phyloP scores from a whole-genome alignment of 805 yeast species.

The Candida nanaspora region DNA sequence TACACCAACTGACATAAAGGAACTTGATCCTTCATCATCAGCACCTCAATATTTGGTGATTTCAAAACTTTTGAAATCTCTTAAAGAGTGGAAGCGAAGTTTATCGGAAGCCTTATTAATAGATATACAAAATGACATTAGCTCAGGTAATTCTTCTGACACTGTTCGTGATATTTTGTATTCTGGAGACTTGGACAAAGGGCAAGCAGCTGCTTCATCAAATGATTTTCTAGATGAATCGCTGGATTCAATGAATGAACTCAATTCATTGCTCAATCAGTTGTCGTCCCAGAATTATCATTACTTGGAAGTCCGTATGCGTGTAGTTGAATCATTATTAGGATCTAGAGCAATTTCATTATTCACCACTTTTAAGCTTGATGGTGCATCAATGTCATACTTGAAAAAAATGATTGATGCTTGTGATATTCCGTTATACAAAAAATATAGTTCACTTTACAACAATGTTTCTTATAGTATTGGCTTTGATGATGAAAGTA shows the following conservation, averaged over 20 bases:
- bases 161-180: constrained; percentile 26
- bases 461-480: not conserved
- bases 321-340: constrained; percentile 13
- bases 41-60: not conserved
- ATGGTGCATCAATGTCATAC: constrained; percentile 1
- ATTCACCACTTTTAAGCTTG: not conserved
- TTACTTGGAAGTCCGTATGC: constrained; percentile 20
- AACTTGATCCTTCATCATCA: too few relatives aligned
- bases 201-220: not conserved
- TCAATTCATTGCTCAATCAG: constrained; percentile 9
- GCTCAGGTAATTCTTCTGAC: not conserved
- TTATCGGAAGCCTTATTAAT: constrained; percentile 17
- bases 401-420: constrained; percentile 19
- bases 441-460: constrained; percentile 5
- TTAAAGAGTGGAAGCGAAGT: constrained; percentile 14
- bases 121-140: constrained; percentile 5
- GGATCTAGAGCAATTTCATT: not conserved
- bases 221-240: constrained; percentile 3
- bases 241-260: constrained; percentile 12
- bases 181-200: constrained; percentile 11
- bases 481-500: not conserved
- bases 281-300: constrained; percentile 16
- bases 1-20: constrained; percentile 1
- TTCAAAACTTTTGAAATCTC: not conserved
- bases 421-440: constrained; percentile 17